Conservation (phyloP, 1,139 yeast species). For the Protomyces gravidus region DNA sequence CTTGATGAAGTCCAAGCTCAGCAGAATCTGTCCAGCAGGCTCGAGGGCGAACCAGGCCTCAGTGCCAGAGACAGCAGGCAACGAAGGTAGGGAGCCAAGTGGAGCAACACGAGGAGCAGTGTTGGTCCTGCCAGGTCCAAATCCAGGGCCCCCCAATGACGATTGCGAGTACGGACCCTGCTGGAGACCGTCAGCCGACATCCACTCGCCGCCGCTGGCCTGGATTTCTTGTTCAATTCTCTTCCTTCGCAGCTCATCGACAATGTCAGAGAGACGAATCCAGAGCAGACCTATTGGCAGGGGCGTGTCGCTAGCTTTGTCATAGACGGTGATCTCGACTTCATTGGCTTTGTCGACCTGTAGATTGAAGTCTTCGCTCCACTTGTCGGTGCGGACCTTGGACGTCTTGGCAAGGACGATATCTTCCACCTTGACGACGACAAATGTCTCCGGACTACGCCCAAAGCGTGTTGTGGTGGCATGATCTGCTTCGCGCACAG, state of each 20-base stretch:
- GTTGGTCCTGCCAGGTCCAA: background rate
- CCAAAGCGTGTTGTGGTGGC: conserved; percentile 69
- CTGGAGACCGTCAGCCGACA: conserved; percentile 52
- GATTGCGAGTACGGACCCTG: conserved; percentile 2
- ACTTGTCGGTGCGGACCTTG: conserved; percentile 69
- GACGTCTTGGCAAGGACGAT: conserved; percentile 72
- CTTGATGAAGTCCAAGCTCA: conserved; percentile 76
- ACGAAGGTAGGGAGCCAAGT: background rate
- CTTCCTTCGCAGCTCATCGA: conserved; percentile 88
- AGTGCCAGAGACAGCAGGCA: conserved; percentile 40
- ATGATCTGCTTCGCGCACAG: conserved; percentile 87
- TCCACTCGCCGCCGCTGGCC: conserved; percentile 66
- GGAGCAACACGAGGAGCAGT: background rate
- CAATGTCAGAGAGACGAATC: conserved; percentile 82
- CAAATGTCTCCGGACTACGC: conserved; percentile 73
- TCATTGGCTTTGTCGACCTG: conserved; percentile 88
- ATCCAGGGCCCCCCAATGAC: background rate
- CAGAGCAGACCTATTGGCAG: conserved; percentile 93
- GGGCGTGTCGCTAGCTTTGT: conserved; percentile 58
- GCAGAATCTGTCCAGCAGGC: conserved; percentile 84
- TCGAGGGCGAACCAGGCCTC: conserved; percentile 90
- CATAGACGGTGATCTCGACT: conserved; percentile 80
- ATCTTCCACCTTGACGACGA: conserved; percentile 79
- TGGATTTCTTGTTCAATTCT: conserved; percentile 73
- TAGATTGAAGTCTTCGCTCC: conserved; percentile 78